phyloP scores from a whole-genome alignment of 1,284 basidiomycete species.

The Porogramme epimiltina region DNA sequence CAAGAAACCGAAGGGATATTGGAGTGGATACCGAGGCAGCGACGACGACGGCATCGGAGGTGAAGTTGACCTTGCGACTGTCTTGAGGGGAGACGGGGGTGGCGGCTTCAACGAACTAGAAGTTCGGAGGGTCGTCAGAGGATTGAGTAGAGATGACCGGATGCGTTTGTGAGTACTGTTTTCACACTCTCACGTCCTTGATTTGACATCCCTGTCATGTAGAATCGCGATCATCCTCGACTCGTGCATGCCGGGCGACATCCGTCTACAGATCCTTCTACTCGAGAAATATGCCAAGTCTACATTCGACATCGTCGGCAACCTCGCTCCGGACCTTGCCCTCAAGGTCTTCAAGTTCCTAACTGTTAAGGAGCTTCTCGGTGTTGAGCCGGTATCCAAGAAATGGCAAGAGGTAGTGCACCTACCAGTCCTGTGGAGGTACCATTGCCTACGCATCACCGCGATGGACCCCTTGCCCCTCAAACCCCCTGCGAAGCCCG shows the following conservation, averaged over 20 bases:
- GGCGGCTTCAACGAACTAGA: slow-evolving; percentile 68
- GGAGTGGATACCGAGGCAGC: slow-evolving; percentile 60
- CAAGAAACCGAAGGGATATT: slow-evolving; percentile 57
- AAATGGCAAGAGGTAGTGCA: slow-evolving; percentile 74
- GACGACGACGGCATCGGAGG: slow-evolving; percentile 40
- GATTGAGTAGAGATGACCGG: slow-evolving; percentile 64
- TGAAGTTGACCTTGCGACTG: slow-evolving; percentile 45
- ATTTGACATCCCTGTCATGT: neutral
- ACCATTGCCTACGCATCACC: slow-evolving; percentile 75
- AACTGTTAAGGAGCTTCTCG: slow-evolving; percentile 65
- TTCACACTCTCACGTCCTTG: neutral
- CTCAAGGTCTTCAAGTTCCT: slow-evolving; percentile 69
- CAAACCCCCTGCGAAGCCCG: slow-evolving; percentile 58
- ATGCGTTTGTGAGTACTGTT: slow-evolving; percentile 63
- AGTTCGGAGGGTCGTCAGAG: slow-evolving; percentile 63
- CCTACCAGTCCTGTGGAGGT: slow-evolving; percentile 76
- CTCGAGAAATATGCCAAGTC: slow-evolving; percentile 81
- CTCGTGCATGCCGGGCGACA: slow-evolving; percentile 76
- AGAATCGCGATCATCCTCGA: slow-evolving; percentile 49
- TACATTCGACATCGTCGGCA: slow-evolving; percentile 81
- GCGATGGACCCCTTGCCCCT: slow-evolving; percentile 72
- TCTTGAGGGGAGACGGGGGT: slow-evolving; percentile 51
- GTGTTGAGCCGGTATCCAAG: slow-evolving; percentile 65
- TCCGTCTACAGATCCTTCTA: slow-evolving; percentile 74
- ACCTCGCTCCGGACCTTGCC: slow-evolving; percentile 68